Conservation (phyloP, 495 filamentous ascomycete species). For the Tuber calosporum region DNA sequence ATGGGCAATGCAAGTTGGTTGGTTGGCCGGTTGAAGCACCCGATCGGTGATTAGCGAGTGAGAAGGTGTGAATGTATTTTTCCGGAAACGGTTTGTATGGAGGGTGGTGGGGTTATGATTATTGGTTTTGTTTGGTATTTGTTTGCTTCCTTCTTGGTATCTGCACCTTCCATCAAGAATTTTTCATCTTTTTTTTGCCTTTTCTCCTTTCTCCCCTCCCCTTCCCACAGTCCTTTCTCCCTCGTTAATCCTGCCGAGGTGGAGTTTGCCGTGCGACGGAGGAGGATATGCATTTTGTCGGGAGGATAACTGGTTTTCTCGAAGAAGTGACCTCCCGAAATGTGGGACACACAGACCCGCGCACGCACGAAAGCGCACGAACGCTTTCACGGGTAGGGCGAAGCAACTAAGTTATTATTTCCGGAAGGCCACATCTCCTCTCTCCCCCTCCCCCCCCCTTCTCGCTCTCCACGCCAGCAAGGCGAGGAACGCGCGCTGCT, state of each 20-base stretch:
- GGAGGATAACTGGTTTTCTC: neutral
- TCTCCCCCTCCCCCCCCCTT: neutral
- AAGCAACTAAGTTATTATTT: neutral
- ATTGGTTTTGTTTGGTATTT: neutral
- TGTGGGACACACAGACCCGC: neutral
- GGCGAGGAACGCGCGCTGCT: neutral
- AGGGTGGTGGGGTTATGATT: neutral
- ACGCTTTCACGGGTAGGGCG: neutral
- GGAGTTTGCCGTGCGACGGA: neutral
- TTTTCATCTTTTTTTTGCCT: neutral
- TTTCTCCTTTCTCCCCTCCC: neutral
- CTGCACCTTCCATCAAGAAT: neutral
- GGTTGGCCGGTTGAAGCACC: neutral
- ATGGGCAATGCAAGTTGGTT: neutral
- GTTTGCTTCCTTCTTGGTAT: neutral
- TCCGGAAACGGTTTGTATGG: neutral
- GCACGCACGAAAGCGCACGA: neutral
- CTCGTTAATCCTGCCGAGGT: neutral
- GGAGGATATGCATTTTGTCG: conserved; percentile 1
- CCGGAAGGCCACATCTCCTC: neutral
- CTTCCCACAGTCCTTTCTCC: neutral
- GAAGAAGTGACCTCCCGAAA: neutral
- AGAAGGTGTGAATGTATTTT: neutral
- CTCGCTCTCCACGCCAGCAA: neutral
- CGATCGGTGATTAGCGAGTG: neutral